These are phyloP conservation scores for Tricholoma sp. DNA, from an alignment of 768 basidiomycete genomes.

Conservation along the genomic window DNA sequence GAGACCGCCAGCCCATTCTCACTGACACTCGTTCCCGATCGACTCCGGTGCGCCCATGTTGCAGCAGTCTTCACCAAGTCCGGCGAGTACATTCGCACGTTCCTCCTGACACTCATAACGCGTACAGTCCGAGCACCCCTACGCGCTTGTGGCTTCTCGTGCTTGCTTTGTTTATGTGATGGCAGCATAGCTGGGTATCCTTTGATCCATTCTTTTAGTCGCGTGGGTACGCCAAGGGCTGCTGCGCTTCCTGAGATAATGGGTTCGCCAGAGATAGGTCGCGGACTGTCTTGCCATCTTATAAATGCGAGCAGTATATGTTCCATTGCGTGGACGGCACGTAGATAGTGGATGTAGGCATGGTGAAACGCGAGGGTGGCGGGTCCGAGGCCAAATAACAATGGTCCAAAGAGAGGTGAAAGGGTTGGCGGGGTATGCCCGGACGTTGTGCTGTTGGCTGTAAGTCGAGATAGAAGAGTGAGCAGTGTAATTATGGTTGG, in stretches of 20 bases:
- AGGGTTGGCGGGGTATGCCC: slow-evolving; percentile 91
- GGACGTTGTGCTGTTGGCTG: slow-evolving; percentile 77
- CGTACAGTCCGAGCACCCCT: slow-evolving; percentile 75
- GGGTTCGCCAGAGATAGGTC: slow-evolving; percentile 16
- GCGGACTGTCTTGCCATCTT: slow-evolving; percentile 68
- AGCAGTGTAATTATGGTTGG: slow-evolving; percentile 66
- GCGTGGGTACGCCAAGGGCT: slow-evolving; percentile 68
- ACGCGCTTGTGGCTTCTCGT: slow-evolving; percentile 56
- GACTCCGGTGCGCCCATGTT: slow-evolving; percentile 36
- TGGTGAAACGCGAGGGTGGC: slow-evolving; percentile 45
- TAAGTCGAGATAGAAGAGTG: slow-evolving; percentile 75
- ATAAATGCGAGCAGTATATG: slow-evolving; percentile 91
- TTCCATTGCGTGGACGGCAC: slow-evolving; percentile 83
- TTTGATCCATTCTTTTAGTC: slow-evolving; percentile 89
- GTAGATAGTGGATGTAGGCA: slow-evolving; percentile 62
- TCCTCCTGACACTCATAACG: slow-evolving; percentile 70
- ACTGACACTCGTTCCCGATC: slow-evolving; percentile 16
- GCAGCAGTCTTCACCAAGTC: slow-evolving; percentile 72
- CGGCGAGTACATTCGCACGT: slow-evolving; percentile 82
- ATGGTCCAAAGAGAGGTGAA: slow-evolving; percentile 83
- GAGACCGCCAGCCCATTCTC: slow-evolving; percentile 49
- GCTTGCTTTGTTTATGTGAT: slow-evolving; percentile 35
- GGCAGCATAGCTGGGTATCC: slow-evolving; percentile 84
- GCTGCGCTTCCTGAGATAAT: slow-evolving; percentile 45
- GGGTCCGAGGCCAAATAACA: slow-evolving; percentile 77